phyloP scores from a whole-genome alignment of 768 basidiomycete genomes.

The Leccinellum luteum region DNA sequence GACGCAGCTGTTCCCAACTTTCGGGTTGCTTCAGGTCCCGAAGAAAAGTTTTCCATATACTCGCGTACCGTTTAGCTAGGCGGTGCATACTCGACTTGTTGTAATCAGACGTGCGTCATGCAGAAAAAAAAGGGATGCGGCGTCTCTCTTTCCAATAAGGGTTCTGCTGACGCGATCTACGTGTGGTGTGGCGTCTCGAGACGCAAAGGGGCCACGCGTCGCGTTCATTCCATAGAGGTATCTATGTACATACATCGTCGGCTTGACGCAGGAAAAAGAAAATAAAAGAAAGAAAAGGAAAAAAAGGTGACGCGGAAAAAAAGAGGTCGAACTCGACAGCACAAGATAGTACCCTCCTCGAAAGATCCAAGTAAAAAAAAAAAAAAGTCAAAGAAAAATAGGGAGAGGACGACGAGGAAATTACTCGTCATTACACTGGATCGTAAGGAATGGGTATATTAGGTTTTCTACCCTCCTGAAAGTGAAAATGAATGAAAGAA shows the following conservation, averaged over 20 bases:
- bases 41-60: neutral
- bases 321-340: neutral
- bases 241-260: slow-evolving; percentile 10
- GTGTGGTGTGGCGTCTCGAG: neutral
- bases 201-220: neutral
- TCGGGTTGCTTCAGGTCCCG: neutral
- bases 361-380: neutral
- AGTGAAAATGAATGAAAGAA: slow-evolving; percentile 1
- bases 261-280: neutral
- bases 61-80: no score
- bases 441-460: slow-evolving; percentile 28
- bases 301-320: neutral
- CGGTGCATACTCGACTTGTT: no score
- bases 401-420: slow-evolving; percentile 5
- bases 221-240: slow-evolving; percentile 11
- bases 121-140: neutral
- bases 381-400: neutral
- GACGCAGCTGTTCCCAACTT: neutral
- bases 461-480: slow-evolving; percentile 19
- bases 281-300: neutral
- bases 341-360: slow-evolving; percentile 4
- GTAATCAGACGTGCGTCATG: neutral
- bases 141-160: no score
- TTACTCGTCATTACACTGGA: slow-evolving; percentile 19
- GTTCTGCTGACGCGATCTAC: neutral